phyloP scores from a whole-genome alignment of 148 eudicot genomes.

The Dysphania ambrosioides region DNA sequence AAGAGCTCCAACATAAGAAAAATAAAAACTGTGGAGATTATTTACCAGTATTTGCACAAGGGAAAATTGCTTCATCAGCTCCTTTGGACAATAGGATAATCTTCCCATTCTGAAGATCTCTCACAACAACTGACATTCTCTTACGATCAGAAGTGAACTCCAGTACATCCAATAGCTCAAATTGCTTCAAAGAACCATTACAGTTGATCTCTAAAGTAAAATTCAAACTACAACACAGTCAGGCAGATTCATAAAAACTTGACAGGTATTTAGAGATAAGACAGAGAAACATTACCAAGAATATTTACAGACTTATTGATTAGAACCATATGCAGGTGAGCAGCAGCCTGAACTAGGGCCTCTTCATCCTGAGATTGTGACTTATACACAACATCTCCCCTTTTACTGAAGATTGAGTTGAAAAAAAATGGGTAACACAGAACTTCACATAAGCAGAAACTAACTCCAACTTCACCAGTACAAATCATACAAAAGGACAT shows the following conservation, averaged over 20 bases:
- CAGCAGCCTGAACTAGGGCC: conserved; percentile 97
- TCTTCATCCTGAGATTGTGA: conserved; percentile 99
- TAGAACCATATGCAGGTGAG: conserved; percentile 74
- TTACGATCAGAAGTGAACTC: conserved; percentile 98
- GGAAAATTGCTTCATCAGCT: conserved; percentile 95
- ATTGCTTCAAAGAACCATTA: conserved; percentile 52
- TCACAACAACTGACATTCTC: conserved; percentile 89
- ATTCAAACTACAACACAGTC: conserved; percentile 1
- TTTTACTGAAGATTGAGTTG: conserved; percentile 48
- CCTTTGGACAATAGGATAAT: conserved; percentile 82
- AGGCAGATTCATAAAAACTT: background rate
- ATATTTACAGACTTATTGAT: conserved; percentile 58
- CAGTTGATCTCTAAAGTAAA: conserved; percentile 63
- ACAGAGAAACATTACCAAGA: conserved; percentile 49
- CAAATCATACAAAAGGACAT: background rate
- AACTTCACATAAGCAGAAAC: background rate
- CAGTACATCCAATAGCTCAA: conserved; percentile 74
- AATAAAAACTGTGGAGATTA: conserved; percentile 13
- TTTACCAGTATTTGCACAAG: conserved; percentile 63
- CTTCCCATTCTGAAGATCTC: conserved; percentile 65
- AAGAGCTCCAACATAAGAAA: background rate
- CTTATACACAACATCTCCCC: conserved; percentile 74
- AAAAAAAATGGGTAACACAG: background rate
- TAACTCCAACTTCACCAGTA: conserved; percentile 8
- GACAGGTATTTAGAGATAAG: conserved; percentile 1